Percentiles rank a stretch among this genome's conserved stretches.
These are phyloP conservation scores for Lipomyces orientalis DNA, from an alignment of 805 yeast genomes.

Conservation along the genomic window DNA sequence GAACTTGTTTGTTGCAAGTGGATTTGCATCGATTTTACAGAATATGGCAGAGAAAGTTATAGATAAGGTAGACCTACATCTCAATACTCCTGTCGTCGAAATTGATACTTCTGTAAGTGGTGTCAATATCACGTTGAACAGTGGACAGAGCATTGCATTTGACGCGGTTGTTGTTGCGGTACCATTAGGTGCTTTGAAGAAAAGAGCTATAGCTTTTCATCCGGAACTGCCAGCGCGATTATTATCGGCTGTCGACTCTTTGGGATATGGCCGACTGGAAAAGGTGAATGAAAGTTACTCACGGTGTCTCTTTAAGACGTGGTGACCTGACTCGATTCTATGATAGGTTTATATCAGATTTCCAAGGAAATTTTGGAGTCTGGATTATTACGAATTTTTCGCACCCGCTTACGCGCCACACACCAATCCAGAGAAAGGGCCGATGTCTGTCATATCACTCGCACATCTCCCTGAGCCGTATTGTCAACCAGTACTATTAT, in stretches of 20 bases:
- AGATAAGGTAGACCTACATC: constrained; percentile 2
- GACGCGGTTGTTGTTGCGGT: constrained; percentile 43
- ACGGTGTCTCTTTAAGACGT: background rate
- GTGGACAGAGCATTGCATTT: constrained; percentile 16
- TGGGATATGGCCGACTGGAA: constrained; percentile 43
- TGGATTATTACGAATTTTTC: constrained; percentile 40
- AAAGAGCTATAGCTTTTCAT: constrained; percentile 34
- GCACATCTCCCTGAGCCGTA: constrained; percentile 29
- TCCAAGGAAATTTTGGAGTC: constrained; percentile 43
- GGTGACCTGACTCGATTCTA: background rate
- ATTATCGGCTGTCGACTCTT: constrained; percentile 34
- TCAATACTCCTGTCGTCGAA: constrained; percentile 14
- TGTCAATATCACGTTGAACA: background rate
- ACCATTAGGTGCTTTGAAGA: constrained; percentile 44
- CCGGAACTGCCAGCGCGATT: constrained; percentile 39
- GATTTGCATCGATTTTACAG: constrained; percentile 25
- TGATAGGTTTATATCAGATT: constrained; percentile 41
- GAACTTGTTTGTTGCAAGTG: constrained; percentile 36
- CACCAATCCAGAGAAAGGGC: constrained; percentile 16
- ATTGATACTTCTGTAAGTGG: background rate
- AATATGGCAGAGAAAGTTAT: constrained; percentile 15
- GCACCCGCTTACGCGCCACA: constrained; percentile 25
- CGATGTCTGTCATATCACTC: constrained; percentile 30
- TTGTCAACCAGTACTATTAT: constrained; percentile 38
- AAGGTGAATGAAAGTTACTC: constrained; percentile 27